These are phyloP conservation scores for Lentinula sp. DNA, from an alignment of 768 basidiomycete genomes.

Conservation along the genomic window DNA sequence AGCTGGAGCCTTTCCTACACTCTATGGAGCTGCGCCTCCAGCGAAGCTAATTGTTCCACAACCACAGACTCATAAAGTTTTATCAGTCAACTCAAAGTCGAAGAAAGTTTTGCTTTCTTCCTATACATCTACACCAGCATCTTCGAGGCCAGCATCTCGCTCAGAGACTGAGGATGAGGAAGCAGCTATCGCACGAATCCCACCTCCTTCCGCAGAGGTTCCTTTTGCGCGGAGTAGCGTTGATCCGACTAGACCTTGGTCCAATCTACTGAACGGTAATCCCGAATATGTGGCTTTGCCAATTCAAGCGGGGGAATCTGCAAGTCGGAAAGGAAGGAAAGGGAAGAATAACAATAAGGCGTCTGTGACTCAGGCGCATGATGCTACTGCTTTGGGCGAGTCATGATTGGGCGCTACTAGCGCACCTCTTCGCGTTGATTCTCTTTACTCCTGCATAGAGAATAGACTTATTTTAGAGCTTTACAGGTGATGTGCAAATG, in stretches of 20 bases:
- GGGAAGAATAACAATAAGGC: background rate
- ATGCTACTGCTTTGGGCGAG: background rate
- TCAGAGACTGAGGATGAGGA: slow-evolving; percentile 26
- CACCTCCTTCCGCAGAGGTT: slow-evolving; percentile 29
- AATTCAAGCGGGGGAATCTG: background rate
- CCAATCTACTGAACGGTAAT: slow-evolving; percentile 26
- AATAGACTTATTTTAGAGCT: too few relatives aligned
- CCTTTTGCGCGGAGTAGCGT: slow-evolving; percentile 22
- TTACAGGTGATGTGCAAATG: too few relatives aligned
- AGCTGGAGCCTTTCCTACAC: slow-evolving; percentile 34
- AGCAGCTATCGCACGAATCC: slow-evolving; percentile 32
- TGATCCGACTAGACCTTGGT: slow-evolving; percentile 34
- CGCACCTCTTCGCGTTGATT: too few relatives aligned
- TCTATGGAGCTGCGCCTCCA: slow-evolving; percentile 20
- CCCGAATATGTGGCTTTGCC: slow-evolving; percentile 6
- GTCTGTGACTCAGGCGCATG: background rate
- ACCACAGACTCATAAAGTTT: slow-evolving; percentile 46
- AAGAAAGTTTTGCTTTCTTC: slow-evolving; percentile 50
- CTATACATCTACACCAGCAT: slow-evolving; percentile 29
- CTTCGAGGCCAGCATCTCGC: slow-evolving; percentile 28
- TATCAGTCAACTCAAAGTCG: slow-evolving; percentile 50
- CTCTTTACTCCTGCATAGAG: too few relatives aligned
- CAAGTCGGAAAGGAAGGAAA: background rate
- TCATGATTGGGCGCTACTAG: background rate
- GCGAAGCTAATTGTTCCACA: slow-evolving; percentile 14